Percentiles rank a stretch among this genome's conserved stretches.
Evolutionary conservation across 305 asterid genomes (phyloP).

Genomic region (Lippia alba): DNA sequence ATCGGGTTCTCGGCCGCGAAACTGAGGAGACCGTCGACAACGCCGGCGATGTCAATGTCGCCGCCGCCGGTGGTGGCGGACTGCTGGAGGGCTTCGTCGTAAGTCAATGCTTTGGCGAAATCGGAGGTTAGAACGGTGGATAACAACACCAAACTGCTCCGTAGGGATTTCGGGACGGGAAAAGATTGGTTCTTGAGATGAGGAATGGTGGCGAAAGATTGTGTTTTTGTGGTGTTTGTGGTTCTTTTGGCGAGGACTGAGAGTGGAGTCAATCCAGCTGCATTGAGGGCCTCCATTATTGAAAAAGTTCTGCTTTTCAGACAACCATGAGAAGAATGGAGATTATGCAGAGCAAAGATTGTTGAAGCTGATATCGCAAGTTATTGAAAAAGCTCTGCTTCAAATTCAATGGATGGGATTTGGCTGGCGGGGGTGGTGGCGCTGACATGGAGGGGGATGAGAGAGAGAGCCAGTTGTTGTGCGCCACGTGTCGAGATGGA

Average conservation of each 20-base stretch:
- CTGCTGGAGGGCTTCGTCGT: slow-evolving; percentile 82
- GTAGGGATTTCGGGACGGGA: slow-evolving; percentile 46
- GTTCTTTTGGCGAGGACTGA: slow-evolving; percentile 76
- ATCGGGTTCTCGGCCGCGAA: slow-evolving; percentile 74
- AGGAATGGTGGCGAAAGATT: slow-evolving; percentile 41
- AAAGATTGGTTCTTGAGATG: slow-evolving; percentile 51
- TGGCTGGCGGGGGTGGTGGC: slow-evolving; percentile 25
- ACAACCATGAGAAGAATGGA: slow-evolving; percentile 30
- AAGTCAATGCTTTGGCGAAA: slow-evolving; percentile 75
- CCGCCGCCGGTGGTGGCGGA: slow-evolving; percentile 42
- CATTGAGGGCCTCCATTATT: slow-evolving; percentile 84
- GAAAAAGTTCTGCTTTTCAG: slow-evolving; percentile 29
- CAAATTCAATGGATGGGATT: slow-evolving; percentile 35
- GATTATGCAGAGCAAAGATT: slow-evolving; percentile 17
- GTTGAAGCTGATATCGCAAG: slow-evolving; percentile 35
- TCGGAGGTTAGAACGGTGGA: slow-evolving; percentile 61
- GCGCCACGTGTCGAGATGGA: slow-evolving; percentile 52
- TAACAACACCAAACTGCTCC: slow-evolving; percentile 58
- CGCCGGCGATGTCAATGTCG: slow-evolving; percentile 58
- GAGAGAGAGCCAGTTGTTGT: slow-evolving; percentile 42
- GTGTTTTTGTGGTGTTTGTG: slow-evolving; percentile 51
- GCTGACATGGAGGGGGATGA: slow-evolving; percentile 48
- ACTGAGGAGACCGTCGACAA: slow-evolving; percentile 51
- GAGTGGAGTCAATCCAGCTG: slow-evolving; percentile 69
- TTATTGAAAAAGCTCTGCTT: slow-evolving; percentile 18